These are phyloP conservation scores for Cytospora mali DNA, from an alignment of 2,329 filamentous ascomycete genomes.

Conservation along the genomic window DNA sequence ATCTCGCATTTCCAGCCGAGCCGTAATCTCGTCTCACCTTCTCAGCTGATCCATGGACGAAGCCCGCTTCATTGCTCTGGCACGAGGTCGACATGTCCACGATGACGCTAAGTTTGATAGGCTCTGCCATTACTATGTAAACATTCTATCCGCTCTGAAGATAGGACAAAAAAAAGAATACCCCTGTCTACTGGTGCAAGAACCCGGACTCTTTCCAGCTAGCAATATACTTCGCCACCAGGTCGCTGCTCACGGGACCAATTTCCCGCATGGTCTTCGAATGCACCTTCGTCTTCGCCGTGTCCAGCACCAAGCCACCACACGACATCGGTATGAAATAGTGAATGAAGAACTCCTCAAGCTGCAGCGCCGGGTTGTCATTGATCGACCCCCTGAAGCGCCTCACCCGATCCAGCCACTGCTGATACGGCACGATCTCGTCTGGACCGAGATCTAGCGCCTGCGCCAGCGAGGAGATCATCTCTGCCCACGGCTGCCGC, in stretches of 20 bases:
- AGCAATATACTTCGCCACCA: background rate
- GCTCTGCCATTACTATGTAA: no score
- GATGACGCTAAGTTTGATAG: no score
- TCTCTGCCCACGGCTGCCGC: constrained; percentile 6
- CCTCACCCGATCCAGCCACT: constrained; percentile 36
- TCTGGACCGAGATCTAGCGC: constrained; percentile 28
- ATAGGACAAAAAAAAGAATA: no score
- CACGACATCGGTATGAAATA: constrained; percentile 38
- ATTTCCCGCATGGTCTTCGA: constrained; percentile 15
- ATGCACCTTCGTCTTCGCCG: constrained; percentile 32
- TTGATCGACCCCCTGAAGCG: constrained; percentile 22
- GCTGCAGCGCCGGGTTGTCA: constrained; percentile 33
- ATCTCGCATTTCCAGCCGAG: background rate
- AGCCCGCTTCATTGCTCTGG: no score
- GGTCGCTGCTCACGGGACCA: background rate
- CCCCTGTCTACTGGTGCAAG: background rate
- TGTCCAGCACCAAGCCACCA: constrained; percentile 36
- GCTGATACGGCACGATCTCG: constrained; percentile 34
- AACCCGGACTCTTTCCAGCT: background rate
- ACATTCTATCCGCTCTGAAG: no score
- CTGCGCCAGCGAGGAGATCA: constrained; percentile 21
- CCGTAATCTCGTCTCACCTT: no score
- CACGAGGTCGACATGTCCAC: no score
- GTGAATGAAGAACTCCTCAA: constrained; percentile 36
- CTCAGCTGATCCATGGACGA: no score